These are phyloP conservation scores for Teunomyces atbi DNA, from an alignment of 805 yeast species.

Conservation along the genomic window DNA sequence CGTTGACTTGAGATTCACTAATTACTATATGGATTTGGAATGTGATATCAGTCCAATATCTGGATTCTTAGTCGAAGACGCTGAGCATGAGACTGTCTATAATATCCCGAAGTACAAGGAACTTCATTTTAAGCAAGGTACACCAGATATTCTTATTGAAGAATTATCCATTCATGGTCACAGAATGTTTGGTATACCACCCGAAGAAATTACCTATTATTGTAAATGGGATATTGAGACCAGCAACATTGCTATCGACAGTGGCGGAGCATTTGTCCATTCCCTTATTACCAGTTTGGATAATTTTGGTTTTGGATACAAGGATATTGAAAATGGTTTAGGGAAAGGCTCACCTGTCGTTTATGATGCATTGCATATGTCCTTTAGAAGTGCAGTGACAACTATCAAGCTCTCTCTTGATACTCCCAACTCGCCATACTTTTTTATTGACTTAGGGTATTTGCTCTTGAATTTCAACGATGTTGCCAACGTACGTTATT, in stretches of 20 bases:
- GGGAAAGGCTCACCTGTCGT: conserved; percentile 53
- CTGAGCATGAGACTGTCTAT: conserved; percentile 19
- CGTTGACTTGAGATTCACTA: conserved; percentile 81
- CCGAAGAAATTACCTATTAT: conserved; percentile 79
- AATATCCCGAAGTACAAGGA: conserved; percentile 23
- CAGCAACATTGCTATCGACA: conserved; percentile 56
- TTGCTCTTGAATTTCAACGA: conserved; percentile 56
- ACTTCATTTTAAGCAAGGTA: conserved; percentile 6
- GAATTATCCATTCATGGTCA: conserved; percentile 76
- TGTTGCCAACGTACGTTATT: conserved; percentile 64
- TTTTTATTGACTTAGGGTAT: conserved; percentile 18
- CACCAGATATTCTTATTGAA: conserved; percentile 44
- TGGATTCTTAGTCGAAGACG: conserved; percentile 31
- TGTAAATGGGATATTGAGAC: conserved; percentile 87
- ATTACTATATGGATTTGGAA: conserved; percentile 91
- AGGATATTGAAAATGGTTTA: conserved; percentile 75
- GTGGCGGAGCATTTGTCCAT: conserved; percentile 45
- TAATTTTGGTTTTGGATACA: conserved; percentile 60
- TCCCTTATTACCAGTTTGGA: conserved; percentile 41
- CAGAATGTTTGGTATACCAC: conserved; percentile 90
- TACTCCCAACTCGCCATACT: conserved; percentile 1
- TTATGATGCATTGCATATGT: conserved; percentile 67
- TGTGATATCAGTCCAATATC: conserved; percentile 63
- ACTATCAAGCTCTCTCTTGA: conserved; percentile 38
- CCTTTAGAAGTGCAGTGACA: conserved; percentile 53